Evolutionary conservation across 345 rosid species (phyloP).

Genomic region (Anacardium occidentale): DNA sequence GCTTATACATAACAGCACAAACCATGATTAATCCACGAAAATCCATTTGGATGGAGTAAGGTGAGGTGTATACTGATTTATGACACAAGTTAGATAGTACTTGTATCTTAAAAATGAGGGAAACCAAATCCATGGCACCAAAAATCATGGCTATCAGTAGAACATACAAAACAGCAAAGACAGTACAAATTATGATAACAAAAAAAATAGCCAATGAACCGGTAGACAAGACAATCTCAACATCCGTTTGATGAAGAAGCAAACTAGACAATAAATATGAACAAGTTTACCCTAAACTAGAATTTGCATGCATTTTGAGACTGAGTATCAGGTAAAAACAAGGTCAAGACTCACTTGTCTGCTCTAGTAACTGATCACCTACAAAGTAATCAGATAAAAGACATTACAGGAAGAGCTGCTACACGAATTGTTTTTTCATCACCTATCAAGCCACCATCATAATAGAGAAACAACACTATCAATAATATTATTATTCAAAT

Average conservation of each 20-base stretch:
- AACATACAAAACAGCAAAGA: background rate
- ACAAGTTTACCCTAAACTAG: too few relatives aligned
- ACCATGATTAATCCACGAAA: background rate
- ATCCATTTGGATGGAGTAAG: background rate
- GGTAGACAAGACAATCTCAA: too few relatives aligned
- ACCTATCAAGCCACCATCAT: background rate
- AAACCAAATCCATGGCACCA: background rate
- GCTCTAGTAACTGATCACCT: too few relatives aligned
- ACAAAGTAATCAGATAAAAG: too few relatives aligned
- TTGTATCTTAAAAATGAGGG: background rate
- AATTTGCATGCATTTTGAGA: background rate
- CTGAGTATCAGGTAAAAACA: background rate
- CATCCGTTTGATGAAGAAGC: background rate
- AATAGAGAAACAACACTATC: too few relatives aligned
- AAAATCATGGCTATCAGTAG: background rate
- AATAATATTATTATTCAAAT: too few relatives aligned
- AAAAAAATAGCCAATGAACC: background rate
- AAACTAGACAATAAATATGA: background rate
- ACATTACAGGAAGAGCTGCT: background rate
- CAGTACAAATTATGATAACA: background rate
- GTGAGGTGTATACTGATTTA: too few relatives aligned
- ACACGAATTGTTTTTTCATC: background rate
- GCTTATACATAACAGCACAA: too few relatives aligned
- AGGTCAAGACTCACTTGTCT: too few relatives aligned
- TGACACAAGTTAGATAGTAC: background rate